These are phyloP conservation scores for Coffea eugenioides DNA, from an alignment of 257 asterid genomes.

Conservation along the genomic window DNA sequence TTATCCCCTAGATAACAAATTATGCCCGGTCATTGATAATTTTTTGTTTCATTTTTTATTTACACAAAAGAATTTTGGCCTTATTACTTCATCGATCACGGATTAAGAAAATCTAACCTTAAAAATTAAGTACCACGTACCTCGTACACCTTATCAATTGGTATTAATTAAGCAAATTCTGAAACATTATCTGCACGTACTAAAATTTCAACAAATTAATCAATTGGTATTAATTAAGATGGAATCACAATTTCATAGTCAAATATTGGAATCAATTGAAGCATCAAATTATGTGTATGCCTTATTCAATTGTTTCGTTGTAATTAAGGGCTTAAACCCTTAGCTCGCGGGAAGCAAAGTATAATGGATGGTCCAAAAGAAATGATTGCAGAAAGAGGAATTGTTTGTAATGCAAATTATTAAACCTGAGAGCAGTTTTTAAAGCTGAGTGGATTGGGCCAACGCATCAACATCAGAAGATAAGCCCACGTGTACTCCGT, in stretches of 20 bases:
- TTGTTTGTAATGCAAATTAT: no score
- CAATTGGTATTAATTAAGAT: background rate
- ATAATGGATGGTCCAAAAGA: background rate
- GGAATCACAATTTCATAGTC: background rate
- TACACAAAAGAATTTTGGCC: no score
- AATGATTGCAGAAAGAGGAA: background rate
- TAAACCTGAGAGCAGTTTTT: background rate
- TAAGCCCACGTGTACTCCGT: background rate
- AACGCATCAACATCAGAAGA: background rate
- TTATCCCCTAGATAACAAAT: background rate
- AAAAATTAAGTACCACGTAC: no score
- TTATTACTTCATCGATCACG: no score
- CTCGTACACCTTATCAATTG: no score
- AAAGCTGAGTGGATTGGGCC: background rate
- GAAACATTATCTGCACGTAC: no score
- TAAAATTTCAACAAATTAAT: background rate
- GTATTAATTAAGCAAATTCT: no score
- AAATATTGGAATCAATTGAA: background rate
- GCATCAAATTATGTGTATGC: background rate
- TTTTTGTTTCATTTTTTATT: no score
- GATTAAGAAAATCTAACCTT: no score
- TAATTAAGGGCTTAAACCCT: no score
- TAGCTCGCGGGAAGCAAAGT: no score
- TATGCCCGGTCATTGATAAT: background rate
- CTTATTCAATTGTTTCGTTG: no score